Conservation (phyloP, 2,329 filamentous ascomycete genomes). For the Colletotrichum phormii region DNA sequence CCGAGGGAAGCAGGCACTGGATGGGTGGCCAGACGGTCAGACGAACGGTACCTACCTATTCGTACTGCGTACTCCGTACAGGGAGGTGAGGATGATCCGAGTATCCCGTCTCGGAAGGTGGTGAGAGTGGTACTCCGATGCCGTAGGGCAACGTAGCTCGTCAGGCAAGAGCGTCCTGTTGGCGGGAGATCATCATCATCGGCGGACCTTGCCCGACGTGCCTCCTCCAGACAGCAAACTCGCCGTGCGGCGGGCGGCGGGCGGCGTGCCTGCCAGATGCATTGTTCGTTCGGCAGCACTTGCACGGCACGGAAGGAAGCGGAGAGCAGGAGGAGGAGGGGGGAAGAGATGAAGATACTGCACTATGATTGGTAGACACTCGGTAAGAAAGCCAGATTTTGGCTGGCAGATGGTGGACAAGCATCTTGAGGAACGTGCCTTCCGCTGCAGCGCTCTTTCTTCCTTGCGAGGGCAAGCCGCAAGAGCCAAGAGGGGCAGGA, state of each 20-base stretch:
- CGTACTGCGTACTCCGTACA: too few species aligned
- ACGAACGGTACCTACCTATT: neutral
- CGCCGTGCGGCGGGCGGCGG: neutral
- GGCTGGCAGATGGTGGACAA: neutral
- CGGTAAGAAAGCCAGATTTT: neutral
- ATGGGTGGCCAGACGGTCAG: slow-evolving; percentile 6
- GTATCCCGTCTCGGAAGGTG: slow-evolving; percentile 25
- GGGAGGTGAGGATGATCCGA: slow-evolving; percentile 5
- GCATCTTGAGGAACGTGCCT: slow-evolving; percentile 32
- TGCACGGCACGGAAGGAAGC: slow-evolving; percentile 11
- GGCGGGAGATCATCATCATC: slow-evolving; percentile 30
- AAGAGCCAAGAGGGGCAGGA: neutral
- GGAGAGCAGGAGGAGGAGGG: neutral
- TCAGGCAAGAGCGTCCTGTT: neutral
- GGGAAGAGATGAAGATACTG: neutral
- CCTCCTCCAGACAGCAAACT: slow-evolving; percentile 2
- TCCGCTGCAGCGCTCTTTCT: slow-evolving; percentile 24
- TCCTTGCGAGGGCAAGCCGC: neutral
- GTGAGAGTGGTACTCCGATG: neutral
- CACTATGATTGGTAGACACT: slow-evolving; percentile 11
- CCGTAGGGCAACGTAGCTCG: neutral
- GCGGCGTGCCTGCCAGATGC: neutral
- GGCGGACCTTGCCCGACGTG: slow-evolving; percentile 32
- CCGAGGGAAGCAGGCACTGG: neutral
- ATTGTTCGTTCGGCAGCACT: slow-evolving; percentile 2